Base-by-base conservation (phyloP, 1,284 basidiomycete genomes). In the Peniophora sp. region DNA sequence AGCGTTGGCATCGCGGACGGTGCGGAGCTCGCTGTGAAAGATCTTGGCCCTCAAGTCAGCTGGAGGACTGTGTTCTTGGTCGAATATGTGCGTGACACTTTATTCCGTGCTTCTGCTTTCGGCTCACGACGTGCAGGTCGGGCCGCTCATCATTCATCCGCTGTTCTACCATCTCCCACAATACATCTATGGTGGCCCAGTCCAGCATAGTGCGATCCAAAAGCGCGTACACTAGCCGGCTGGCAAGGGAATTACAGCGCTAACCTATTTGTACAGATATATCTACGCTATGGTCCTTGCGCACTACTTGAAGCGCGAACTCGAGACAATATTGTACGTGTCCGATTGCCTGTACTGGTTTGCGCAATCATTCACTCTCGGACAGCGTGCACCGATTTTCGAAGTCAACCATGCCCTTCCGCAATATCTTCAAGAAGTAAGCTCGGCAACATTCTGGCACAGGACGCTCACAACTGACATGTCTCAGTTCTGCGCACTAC, bases 341-440 rank as follows among this genome's bases (percentile, higher is more conserved):
- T 37, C 32, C 23, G 34, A 11, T 49, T 34, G 34, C n/a, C 24
- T 22, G 34, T 27, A 9, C 15, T 14, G 36, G 22, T n/a, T 49
- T 45, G 20, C 27, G 27, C 12, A 32, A 5, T 32, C 27, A 32
- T 32, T 5, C 27, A 32, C 39, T 18, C 39, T n/a, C n/a, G n/a
- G n/a, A 24, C 54, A 89, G 86, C 62, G 82, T 97, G 1, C 95
- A 97, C 66, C 85, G 91, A 17, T 99, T 99, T 76, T 97, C 93
- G 32, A 85, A 94, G 67, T 88, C 83, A 2, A 97, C 96, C 0
- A 97, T 99, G 87, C 97, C 96, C 1, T 69, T 89, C 52, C 67
- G 68, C 54, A 93, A 94, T 64, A 79, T 99, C 44, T 88, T 95
- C 74, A 89, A 88, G 65, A 99, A 99, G 92, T 95, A 52, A 44